Base-by-base conservation (phyloP, 169 alveolate genomes). In the Pseudocohnilembus persalinus region DNA sequence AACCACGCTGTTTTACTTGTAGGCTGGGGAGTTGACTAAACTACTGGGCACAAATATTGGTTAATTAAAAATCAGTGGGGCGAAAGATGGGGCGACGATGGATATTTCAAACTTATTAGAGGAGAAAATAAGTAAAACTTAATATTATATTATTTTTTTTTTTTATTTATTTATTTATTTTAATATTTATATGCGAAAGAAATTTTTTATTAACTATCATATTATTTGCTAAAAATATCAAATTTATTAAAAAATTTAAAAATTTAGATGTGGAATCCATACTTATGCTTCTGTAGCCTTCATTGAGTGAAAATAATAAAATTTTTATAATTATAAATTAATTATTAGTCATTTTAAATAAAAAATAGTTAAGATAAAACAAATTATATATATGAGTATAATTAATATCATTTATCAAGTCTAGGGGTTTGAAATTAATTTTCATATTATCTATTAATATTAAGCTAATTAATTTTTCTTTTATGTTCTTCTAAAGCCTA, bases 1-100 rank as follows among this genome's bases (percentile, higher is more conserved):
- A 79, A 96, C 82, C 98, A 96, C 88, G 98, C 96, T 30, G 98
- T 96, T 49, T 91, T 96, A 74, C 89, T 88, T 68, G 98, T 94
- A 72, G 98, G 98, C 30, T 96, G 94, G 77, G 96, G 97, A 77
- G 88, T 85, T 76, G 95, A 90, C n/a, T 88, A 76, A 34, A 87
- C n/a, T n/a, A n/a, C 76, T 68, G 83, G 81, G 68, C 87, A 82
- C 74, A 76, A 77, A 34, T 97, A 93, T 95, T 98, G 98, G 98
- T 86, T 95, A 76, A 95, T 96, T 74, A 95, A 96, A 86, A 97
- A 97, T 88, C 49, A 79, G 26, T 26, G 31, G 28, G 31, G 76
- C 6, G 26, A 73, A n/a, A 92, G 97, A 32, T 96, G 98, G 98
- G 98, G 98, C 6, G 85, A 87, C 29, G 73, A 81, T 33, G 98